phyloP scores from a whole-genome alignment of 1,139 yeast genomes.

The Saccharomyces hybrid region DNA sequence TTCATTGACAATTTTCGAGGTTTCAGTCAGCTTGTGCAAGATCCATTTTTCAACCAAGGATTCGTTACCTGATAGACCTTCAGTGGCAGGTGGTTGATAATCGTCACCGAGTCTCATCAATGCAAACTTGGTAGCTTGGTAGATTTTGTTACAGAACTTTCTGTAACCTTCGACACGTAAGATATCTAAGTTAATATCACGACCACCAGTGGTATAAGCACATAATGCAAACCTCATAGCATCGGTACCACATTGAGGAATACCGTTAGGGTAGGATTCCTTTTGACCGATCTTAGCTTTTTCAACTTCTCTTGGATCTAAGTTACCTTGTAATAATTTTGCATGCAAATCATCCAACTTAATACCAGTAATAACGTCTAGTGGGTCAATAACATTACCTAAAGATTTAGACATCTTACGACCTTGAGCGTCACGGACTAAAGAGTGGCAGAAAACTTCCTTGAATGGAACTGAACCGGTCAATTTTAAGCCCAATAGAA shows the following conservation, averaged over 20 bases:
- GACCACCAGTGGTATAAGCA: slow-evolving; percentile 97
- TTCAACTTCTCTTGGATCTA: slow-evolving; percentile 82
- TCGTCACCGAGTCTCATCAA: slow-evolving; percentile 87
- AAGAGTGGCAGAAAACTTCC: slow-evolving; percentile 96
- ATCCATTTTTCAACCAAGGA: slow-evolving; percentile 96
- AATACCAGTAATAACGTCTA: slow-evolving; percentile 88
- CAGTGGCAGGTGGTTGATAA: slow-evolving; percentile 68
- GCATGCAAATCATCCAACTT: slow-evolving; percentile 72
- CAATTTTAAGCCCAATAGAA: slow-evolving; percentile 79
- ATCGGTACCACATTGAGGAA: slow-evolving; percentile 99
- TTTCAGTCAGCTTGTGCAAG: slow-evolving; percentile 69
- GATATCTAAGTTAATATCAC: slow-evolving; percentile 94
- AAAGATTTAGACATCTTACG: slow-evolving; percentile 97
- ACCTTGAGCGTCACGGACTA: slow-evolving; percentile 98
- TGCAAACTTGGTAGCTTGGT: slow-evolving; percentile 97
- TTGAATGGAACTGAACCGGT: slow-evolving; percentile 89
- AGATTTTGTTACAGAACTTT: slow-evolving; percentile 98
- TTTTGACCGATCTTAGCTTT: slow-evolving; percentile 87
- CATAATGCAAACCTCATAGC: slow-evolving; percentile 96
- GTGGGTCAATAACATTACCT: slow-evolving; percentile 94
- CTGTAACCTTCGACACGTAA: slow-evolving; percentile 98
- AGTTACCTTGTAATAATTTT: slow-evolving; percentile 70
- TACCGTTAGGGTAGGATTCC: slow-evolving; percentile 89
- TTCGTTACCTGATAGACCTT: slow-evolving; percentile 64
- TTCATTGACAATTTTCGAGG: slow-evolving; percentile 58